phyloP scores from a whole-genome alignment of 2,329 filamentous ascomycete genomes.

The Lasiodiplodia sp. region DNA sequence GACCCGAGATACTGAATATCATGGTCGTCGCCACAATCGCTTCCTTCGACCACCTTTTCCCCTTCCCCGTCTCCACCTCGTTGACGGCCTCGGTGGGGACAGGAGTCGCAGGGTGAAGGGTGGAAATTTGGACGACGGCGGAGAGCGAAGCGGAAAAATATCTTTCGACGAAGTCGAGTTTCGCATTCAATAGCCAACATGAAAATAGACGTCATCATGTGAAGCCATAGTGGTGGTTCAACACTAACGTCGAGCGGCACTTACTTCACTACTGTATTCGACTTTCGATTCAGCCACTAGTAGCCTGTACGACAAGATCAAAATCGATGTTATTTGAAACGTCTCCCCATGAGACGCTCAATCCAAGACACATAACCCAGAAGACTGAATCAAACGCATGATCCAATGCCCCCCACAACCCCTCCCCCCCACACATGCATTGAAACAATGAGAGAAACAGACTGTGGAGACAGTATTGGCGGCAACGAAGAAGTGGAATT shows the following conservation, averaged over 20 bases:
- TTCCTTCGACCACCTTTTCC: background rate
- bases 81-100: conserved; percentile 1
- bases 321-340: background rate
- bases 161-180: background rate
- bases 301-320: background rate
- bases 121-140: background rate
- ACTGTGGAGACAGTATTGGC: background rate
- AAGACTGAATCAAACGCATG: conserved; percentile 5
- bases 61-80: background rate
- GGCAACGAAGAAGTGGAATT: background rate
- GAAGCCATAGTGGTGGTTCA: background rate
- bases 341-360: background rate
- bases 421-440: background rate
- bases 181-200: background rate
- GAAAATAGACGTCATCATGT: background rate
- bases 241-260: background rate
- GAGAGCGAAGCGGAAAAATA: background rate
- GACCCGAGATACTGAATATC: background rate
- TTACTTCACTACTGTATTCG: background rate
- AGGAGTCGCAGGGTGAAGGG: background rate
- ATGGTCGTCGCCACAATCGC: background rate
- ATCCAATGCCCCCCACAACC: background rate
- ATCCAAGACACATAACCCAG: background rate
- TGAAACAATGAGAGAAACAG: background rate
- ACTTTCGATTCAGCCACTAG: background rate